Evolutionary conservation across 169 alveolate genomes (phyloP), one percentile per base, ranked within the genome.

Genomic region (Eimeria sp.): DNA sequence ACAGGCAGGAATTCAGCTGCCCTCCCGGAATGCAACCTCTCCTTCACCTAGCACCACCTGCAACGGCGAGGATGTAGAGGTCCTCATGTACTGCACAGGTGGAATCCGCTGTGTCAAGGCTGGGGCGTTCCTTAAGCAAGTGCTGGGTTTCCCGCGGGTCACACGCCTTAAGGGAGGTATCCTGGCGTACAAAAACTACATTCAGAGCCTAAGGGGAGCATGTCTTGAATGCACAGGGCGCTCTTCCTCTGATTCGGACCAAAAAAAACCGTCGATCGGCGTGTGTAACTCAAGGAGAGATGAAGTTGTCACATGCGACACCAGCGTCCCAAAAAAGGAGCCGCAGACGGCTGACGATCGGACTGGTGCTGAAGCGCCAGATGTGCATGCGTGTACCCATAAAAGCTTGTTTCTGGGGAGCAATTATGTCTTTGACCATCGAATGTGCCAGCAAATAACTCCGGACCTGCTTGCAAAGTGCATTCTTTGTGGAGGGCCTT

Each of bases 21-120:
- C 95, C 51, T 40, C 76, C 43, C 58, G 72, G 54, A 47, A 88
- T 27, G 30, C 86, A 13, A 6, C 11, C 11, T 51, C 49, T 18
- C 27, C 67, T 45, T 43, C 61, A 51, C 25, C 72, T 54, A 67
- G 84, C 40, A 45, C 51, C 89, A 58, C 67, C n/a, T 2, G 87
- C 20, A 72, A 57, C 51, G 47, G 89, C 11, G 87, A 92, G 40
- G 95, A 96, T 22, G 94, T 75, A 45, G 92, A 82, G 70, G 83
- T 96, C 57, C 40, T 96, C 87, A 90, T 96, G 96, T 96, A 96
- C 73, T 96, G 97, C 95, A 96, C 97, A 2, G 97, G 97, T 27
- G 97, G 97, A 1, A 96, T 96, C 82, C 96, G 97, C 47, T 96
- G 97, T 57, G 97, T 92, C 57, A 96, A 96, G 96, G 94, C 96